Conservation (phyloP, 164 flowering plant genomes). For the Sextonia rubra region DNA sequence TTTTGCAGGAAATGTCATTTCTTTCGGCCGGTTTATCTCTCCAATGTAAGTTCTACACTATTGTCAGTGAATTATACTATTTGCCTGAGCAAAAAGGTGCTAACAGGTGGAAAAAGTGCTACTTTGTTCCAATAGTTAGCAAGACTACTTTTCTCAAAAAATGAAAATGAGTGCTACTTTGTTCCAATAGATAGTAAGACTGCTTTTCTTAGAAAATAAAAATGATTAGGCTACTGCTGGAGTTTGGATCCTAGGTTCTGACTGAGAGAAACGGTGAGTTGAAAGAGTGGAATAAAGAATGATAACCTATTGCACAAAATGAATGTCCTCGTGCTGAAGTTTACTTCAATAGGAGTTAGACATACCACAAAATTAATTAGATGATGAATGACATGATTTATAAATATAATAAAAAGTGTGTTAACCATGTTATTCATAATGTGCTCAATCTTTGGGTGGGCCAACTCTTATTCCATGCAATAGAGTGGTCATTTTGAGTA, state of each 20-base stretch:
- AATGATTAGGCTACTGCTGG: neutral
- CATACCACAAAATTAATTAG: neutral
- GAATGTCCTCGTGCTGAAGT: too few relatives aligned
- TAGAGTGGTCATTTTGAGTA: too few relatives aligned
- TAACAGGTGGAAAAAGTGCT: neutral
- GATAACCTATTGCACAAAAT: too few relatives aligned
- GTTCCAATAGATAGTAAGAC: too few relatives aligned
- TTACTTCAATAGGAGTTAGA: too few relatives aligned
- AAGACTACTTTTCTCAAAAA: too few relatives aligned
- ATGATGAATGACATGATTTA: neutral
- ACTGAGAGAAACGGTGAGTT: neutral
- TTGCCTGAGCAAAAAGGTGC: too few relatives aligned
- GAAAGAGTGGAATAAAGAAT: neutral
- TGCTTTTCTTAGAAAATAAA: too few relatives aligned
- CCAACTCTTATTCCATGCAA: too few relatives aligned
- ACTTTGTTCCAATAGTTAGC: too few relatives aligned
- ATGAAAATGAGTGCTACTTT: too few relatives aligned
- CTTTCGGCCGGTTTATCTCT: constrained; percentile 49
- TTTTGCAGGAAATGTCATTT: constrained; percentile 63
- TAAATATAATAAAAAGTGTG: too few relatives aligned
- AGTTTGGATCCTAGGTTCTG: neutral
- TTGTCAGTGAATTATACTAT: neutral
- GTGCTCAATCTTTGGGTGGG: neutral
- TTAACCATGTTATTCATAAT: neutral
- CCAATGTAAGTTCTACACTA: constrained; percentile 39